Evolutionary conservation across 2,329 filamentous ascomycete genomes (phyloP).

Genomic region (Ascochyta pisi): DNA sequence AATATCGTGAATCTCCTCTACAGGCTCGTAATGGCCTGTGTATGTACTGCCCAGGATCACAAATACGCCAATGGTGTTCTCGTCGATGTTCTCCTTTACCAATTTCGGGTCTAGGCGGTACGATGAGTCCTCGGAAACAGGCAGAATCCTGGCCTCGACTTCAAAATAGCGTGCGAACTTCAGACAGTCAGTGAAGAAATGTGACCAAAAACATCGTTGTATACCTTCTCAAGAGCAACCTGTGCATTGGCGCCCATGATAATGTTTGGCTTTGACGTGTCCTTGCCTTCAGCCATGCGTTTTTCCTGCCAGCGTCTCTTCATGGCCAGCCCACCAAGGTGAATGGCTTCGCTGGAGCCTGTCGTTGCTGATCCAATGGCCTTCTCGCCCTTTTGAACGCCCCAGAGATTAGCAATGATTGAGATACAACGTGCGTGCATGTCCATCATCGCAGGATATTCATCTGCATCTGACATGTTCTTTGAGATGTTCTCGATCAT

Average conservation of each 20-base stretch:
- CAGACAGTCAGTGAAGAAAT: background rate
- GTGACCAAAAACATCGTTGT: background rate
- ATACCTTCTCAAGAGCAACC: conserved; percentile 71
- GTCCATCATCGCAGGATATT: conserved; percentile 52
- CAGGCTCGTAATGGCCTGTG: conserved; percentile 76
- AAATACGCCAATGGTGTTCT: conserved; percentile 80
- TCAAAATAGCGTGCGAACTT: conserved; percentile 75
- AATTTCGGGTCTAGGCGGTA: conserved; percentile 69
- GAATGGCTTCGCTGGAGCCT: conserved; percentile 74
- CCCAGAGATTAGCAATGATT: conserved; percentile 73
- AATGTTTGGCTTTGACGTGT: conserved; percentile 71
- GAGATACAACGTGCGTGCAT: conserved; percentile 73
- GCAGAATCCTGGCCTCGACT: conserved; percentile 70
- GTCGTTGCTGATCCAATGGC: conserved; percentile 74
- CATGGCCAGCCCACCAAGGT: conserved; percentile 75
- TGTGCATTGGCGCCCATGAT: conserved; percentile 78
- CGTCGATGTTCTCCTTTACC: conserved; percentile 72
- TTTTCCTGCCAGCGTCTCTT: conserved; percentile 71
- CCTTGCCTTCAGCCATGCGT: conserved; percentile 66
- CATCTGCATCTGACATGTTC: conserved; percentile 72
- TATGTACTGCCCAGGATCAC: conserved; percentile 76
- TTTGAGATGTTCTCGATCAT: conserved; percentile 74
- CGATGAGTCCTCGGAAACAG: conserved; percentile 66
- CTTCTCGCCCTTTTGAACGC: conserved; percentile 65
- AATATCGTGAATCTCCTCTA: conserved; percentile 70